Evolutionary conservation across 371 early-diverging fungal genomes (phyloP).

Genomic region (Mortierella sp.): DNA sequence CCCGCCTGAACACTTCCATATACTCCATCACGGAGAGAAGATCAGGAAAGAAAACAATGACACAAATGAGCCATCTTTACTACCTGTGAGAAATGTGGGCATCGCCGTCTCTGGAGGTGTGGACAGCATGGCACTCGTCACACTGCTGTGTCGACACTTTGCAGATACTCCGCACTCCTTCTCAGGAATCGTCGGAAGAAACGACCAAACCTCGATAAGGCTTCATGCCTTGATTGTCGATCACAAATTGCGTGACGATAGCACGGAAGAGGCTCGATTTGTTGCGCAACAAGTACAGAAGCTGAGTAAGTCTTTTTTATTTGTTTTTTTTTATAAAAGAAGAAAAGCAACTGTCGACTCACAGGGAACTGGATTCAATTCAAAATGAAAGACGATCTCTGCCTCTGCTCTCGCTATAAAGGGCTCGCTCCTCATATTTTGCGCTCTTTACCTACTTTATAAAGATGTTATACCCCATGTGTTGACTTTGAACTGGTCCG

Average conservation of each 20-base stretch:
- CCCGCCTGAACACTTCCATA: background rate
- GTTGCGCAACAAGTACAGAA: slow-evolving; percentile 23
- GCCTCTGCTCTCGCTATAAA: background rate
- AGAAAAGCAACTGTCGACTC: too few relatives aligned
- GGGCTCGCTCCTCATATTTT: background rate
- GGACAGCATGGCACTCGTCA: slow-evolving; percentile 39
- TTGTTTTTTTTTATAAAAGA: too few relatives aligned
- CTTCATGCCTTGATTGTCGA: slow-evolving; percentile 40
- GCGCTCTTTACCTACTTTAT: background rate
- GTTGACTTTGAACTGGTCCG: slow-evolving; percentile 32
- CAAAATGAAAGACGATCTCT: too few relatives aligned
- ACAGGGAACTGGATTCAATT: too few relatives aligned
- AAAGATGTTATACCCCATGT: slow-evolving; percentile 35
- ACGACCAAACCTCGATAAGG: slow-evolving; percentile 13
- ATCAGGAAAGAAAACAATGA: background rate
- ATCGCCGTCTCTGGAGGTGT: slow-evolving; percentile 49
- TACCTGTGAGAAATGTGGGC: slow-evolving; percentile 10
- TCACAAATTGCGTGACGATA: slow-evolving; percentile 34
- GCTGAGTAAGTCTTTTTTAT: slow-evolving; percentile 21
- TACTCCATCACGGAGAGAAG: background rate
- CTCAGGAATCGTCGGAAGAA: background rate
- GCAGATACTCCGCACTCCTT: background rate
- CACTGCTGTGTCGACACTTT: slow-evolving; percentile 19
- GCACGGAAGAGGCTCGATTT: slow-evolving; percentile 28
- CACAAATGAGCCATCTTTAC: background rate